Base-by-base conservation (phyloP, 257 asterid genomes). In the Nicotiana attenuata region DNA sequence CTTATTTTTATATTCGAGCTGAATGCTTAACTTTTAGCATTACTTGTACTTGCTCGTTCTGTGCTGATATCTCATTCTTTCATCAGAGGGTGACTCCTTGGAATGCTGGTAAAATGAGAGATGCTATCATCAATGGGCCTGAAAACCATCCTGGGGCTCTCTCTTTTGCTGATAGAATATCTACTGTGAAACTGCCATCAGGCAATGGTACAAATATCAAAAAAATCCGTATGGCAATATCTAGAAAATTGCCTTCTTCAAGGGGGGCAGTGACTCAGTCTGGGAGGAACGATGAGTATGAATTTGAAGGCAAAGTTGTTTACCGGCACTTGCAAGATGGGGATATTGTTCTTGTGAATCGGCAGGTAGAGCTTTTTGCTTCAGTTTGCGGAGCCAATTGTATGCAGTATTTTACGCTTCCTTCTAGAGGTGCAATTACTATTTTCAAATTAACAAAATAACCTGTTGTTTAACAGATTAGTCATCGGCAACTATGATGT, bases 311-410 rank as follows among this genome's bases (percentile, higher is more conserved):
- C 22, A 96, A 94, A 87, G 81, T 78, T 81, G 97, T 96, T 41
- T 78, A 84, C 86, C 96, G 99, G 65, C 99, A 96, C 90, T 86
- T 96, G 92, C 95, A 88, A 86, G 99, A 96, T 89, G 99, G 99
- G 67, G 99, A 96, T 87, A 88, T 96, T 80, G 99, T 96, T 82
- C 98, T 96, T 84, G 98, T 94, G 63, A 96, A 96, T 89, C 91
- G 99, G 33, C 99, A 96, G 97, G 99, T 96, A 85, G 59, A 47
- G 35, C 78, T 86, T 55, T 80, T 69, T 65, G 63, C 66, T 80
- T 38, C 65, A 20, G 50, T 52, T 50, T 52, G 4, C 78, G 57
- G 55, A 56, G 53, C 73, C 55, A 17, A 47, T 65, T 47, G 45
- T 65, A 75, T 47, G 45, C 65, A 59, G 68, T 35, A 28, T 79